Evolutionary conservation across 2,329 filamentous ascomycete genomes (phyloP).

Genomic region (Penicillium capsulatum): DNA sequence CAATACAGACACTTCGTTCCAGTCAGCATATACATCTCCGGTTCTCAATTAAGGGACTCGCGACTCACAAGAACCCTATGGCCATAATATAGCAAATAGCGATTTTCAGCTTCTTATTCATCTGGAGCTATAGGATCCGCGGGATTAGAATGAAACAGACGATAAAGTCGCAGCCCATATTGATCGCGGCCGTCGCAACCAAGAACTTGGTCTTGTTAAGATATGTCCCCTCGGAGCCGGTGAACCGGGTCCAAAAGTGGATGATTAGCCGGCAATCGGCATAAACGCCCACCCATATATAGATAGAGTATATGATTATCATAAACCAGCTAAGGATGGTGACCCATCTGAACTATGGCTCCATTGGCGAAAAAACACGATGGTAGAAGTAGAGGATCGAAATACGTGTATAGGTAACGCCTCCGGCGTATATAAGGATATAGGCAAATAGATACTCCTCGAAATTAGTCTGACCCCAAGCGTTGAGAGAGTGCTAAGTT

Average conservation of each 20-base stretch:
- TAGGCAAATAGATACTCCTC: conserved; percentile 3
- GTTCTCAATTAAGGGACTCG: too few relatives aligned
- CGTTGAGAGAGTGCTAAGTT: too few relatives aligned
- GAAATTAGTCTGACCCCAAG: neutral
- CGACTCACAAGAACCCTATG: conserved; percentile 15
- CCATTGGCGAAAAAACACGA: conserved; percentile 4
- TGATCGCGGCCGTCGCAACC: conserved; percentile 7
- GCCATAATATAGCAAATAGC: conserved; percentile 15
- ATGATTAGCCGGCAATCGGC: conserved; percentile 9
- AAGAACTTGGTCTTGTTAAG: conserved; percentile 9
- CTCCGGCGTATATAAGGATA: conserved; percentile 1
- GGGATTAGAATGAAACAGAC: conserved; percentile 4
- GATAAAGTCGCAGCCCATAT: conserved; percentile 11
- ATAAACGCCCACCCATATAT: conserved; percentile 12
- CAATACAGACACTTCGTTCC: conserved; percentile 4
- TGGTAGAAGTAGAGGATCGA: conserved; percentile 8
- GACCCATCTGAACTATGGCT: conserved; percentile 3
- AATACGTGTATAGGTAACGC: neutral
- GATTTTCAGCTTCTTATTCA: conserved; percentile 9
- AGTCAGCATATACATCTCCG: neutral
- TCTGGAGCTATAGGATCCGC: conserved; percentile 10
- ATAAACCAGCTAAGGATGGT: conserved; percentile 1
- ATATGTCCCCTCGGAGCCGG: conserved; percentile 4
- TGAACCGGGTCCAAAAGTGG: conserved; percentile 18
- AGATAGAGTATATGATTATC: conserved; percentile 9